These are phyloP conservation scores for Peniophora sp. DNA, from an alignment of 1,284 basidiomycete species.

Conservation along the genomic window DNA sequence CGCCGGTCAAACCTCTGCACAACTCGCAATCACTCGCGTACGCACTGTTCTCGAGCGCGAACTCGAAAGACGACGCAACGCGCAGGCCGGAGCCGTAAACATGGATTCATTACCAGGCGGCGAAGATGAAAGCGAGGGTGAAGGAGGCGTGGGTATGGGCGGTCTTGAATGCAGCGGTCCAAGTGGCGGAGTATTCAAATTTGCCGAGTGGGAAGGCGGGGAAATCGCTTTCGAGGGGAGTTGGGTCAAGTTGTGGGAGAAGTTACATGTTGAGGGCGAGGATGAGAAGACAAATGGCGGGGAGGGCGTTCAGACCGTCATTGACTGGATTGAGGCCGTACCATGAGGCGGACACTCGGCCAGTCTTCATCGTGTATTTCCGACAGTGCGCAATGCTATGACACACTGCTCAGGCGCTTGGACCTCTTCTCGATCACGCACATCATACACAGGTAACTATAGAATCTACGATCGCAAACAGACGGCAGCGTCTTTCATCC, in stretches of 20 bases:
- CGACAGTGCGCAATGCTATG: too few species aligned
- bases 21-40: conserved; percentile 59
- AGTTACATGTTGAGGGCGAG: conserved; percentile 15
- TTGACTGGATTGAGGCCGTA: conserved; percentile 43
- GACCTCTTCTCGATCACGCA: too few species aligned
- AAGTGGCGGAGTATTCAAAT: conserved; percentile 43
- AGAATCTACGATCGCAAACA: too few species aligned
- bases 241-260: conserved; percentile 36
- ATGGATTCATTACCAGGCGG: conserved; percentile 19
- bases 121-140: conserved; percentile 51
- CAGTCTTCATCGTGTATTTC: too few species aligned
- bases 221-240: conserved; percentile 59
- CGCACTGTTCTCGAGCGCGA: conserved; percentile 72
- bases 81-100: conserved; percentile 55
- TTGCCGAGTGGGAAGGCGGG: conserved; percentile 75
- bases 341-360: conserved; percentile 18
- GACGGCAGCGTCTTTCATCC: too few species aligned
- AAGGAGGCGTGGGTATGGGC: conserved; percentile 52
- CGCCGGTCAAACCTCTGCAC: conserved; percentile 32
- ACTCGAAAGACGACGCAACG: conserved; percentile 62
- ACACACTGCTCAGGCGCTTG: too few species aligned
- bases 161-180: conserved; percentile 53
- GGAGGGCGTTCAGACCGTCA: conserved; percentile 37
- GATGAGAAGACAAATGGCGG: conserved; percentile 23
- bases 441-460: too few species aligned